Evolutionary conservation across 345 rosid species (phyloP), one percentile per base, ranked within the genome.

Genomic region (Murraya paniculata): DNA sequence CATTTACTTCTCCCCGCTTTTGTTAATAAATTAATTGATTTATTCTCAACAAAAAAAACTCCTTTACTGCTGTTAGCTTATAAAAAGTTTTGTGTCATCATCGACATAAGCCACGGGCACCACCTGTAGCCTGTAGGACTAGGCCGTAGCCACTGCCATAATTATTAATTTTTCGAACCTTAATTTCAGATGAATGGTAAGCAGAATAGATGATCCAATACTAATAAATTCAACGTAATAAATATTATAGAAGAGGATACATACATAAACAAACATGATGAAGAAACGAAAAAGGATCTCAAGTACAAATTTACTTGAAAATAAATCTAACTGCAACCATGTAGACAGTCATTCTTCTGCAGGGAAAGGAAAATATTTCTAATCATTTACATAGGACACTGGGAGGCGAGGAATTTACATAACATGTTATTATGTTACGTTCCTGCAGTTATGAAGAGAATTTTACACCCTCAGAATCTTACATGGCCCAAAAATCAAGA

Each of bases 331-430:
- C 13, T 7, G 28, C 55, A 74, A 28, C 21, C 68, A 9, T 2
- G 22, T 21, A 50, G 9, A 58, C 60, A 14, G 22, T 62, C 60
- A 48, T 45, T 45, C 16, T 74, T 4, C 33, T 22, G 3, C 2
- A 22, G 22, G 69, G 24, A 8, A 24, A 10, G 55, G 9, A 55
- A 59, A 66, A 31, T 6, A 55, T 45, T 71, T 61, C 60, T 31
- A 27, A 56, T 30, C n/a, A 71, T 64, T 61, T 74, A 74, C 77
- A 66, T 7, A 64, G 24, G 39, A 19, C 5, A 25, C 5, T 35
- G 61, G 10, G 2, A 68, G 24, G 24, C n/a, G 45, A 55, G 55
- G 73, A 72, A 75, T 79, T 50, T 83, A 79, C 81, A 69, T 56
- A 48, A 36, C 33, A 31, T 6, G 59, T 50, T 60, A 68, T 24